A percentile compares a stretch with the other conserved stretches of the same genome.
phyloP scores from a whole-genome alignment of 345 rosid species.

The Crucihimalaya himalaica region DNA sequence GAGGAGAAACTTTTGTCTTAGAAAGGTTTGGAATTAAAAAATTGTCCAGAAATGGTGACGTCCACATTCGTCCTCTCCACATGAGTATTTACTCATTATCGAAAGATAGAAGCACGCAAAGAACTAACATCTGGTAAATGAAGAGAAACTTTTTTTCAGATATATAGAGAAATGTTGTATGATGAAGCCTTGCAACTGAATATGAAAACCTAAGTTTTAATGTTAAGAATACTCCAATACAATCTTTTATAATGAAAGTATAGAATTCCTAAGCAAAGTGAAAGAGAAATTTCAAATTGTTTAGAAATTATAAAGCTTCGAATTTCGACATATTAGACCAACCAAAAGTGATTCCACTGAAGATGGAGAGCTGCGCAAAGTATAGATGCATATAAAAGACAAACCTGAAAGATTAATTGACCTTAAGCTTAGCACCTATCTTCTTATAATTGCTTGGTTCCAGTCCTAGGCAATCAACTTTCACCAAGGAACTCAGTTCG shows the following conservation, averaged over 20 bases:
- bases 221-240: neutral
- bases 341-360: conserved; percentile 2
- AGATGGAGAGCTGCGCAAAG: conserved; percentile 11
- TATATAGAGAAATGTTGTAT: neutral
- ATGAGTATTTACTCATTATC: no score
- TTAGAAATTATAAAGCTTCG: neutral
- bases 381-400: neutral
- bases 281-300: neutral
- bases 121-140: no score
- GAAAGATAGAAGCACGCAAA: no score
- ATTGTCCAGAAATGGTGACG: conserved; percentile 54
- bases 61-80: conserved; percentile 79
- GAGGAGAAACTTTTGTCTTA: no score
- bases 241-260: neutral
- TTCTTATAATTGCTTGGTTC: conserved; percentile 88
- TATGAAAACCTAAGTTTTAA: neutral
- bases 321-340: neutral
- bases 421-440: conserved; percentile 95
- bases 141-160: conserved; percentile 25
- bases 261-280: neutral
- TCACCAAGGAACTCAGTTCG: conserved; percentile 82
- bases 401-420: conserved; percentile 24
- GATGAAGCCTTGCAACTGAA: conserved; percentile 8
- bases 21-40: conserved; percentile 43
- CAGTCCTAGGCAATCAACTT: conserved; percentile 79